Percentiles rank a stretch among this genome's conserved stretches.
phyloP scores from a whole-genome alignment of 352 stramenopile genomes.

The Aphanomyces astaci region DNA sequence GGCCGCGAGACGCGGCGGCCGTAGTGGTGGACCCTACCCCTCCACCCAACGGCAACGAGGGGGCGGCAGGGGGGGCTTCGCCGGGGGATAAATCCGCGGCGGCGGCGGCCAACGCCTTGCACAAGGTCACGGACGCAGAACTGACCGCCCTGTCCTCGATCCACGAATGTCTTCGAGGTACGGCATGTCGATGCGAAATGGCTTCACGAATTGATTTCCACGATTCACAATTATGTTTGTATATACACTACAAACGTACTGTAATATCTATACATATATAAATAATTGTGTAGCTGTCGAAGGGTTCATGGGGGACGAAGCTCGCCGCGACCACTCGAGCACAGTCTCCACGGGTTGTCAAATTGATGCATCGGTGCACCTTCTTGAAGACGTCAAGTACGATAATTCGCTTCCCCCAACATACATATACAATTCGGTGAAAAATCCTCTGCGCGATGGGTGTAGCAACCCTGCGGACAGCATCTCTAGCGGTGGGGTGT shows the following conservation, averaged over 20 bases:
- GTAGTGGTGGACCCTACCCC: not conserved
- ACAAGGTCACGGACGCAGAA: slow-evolving; percentile 12
- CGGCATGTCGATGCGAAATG: no score
- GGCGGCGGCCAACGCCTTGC: not conserved
- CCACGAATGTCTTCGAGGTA: slow-evolving; percentile 12
- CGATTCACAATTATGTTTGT: no score
- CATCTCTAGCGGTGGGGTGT: not conserved
- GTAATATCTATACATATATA: no score
- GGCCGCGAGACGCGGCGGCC: not conserved
- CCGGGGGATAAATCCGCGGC: not conserved
- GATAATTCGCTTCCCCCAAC: no score
- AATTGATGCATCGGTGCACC: not conserved
- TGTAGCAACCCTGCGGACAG: no score
- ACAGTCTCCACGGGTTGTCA: not conserved
- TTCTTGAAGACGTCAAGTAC: not conserved
- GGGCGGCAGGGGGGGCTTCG: not conserved
- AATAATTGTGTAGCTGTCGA: slow-evolving; percentile 3
- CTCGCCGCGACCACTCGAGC: not conserved
- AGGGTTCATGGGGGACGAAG: not conserved
- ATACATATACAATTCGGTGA: no score
- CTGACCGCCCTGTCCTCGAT: slow-evolving; percentile 11
- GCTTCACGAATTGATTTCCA: no score
- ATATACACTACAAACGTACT: no score
- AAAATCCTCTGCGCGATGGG: no score
- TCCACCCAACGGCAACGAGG: not conserved